phyloP scores from a whole-genome alignment of 2,329 filamentous ascomycete genomes.

The Dothideomycetes sp. region DNA sequence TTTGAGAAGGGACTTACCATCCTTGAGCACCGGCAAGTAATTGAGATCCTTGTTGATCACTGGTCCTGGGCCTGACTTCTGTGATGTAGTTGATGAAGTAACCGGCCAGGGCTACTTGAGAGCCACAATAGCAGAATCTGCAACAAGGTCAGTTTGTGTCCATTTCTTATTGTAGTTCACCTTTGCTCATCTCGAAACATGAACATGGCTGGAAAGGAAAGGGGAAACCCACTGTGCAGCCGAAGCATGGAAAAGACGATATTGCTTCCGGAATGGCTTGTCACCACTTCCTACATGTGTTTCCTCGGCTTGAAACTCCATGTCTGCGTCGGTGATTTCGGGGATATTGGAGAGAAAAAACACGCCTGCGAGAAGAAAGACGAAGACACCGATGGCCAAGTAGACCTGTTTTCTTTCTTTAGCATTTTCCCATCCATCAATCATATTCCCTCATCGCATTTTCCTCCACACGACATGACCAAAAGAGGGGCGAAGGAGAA shows the following conservation, averaged over 20 bases:
- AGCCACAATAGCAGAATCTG: conserved; percentile 75
- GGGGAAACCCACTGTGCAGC: no score
- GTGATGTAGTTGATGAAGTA: conserved; percentile 46
- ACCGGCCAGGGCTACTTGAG: conserved; percentile 51
- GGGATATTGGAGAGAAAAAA: conserved; percentile 50
- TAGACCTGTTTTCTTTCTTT: no score
- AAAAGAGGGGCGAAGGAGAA: no score
- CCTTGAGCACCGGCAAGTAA: conserved; percentile 68
- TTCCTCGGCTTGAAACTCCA: conserved; percentile 42
- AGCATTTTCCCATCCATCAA: no score
- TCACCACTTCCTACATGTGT: conserved; percentile 26
- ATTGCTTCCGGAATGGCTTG: conserved; percentile 51
- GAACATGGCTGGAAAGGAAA: no score
- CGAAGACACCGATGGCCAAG: conserved; percentile 52
- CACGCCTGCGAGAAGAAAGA: conserved; percentile 46
- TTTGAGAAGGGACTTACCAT: no score
- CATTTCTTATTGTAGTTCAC: no score
- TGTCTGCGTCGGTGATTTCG: conserved; percentile 54
- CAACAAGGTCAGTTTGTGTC: no score
- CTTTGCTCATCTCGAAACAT: no score
- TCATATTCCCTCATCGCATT: no score
- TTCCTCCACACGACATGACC: no score
- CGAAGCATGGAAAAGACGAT: conserved; percentile 65
- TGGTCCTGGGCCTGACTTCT: conserved; percentile 48
- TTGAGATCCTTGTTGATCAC: conserved; percentile 50